Conservation (phyloP, 805 yeast species). For the Yarrowia sp. region DNA sequence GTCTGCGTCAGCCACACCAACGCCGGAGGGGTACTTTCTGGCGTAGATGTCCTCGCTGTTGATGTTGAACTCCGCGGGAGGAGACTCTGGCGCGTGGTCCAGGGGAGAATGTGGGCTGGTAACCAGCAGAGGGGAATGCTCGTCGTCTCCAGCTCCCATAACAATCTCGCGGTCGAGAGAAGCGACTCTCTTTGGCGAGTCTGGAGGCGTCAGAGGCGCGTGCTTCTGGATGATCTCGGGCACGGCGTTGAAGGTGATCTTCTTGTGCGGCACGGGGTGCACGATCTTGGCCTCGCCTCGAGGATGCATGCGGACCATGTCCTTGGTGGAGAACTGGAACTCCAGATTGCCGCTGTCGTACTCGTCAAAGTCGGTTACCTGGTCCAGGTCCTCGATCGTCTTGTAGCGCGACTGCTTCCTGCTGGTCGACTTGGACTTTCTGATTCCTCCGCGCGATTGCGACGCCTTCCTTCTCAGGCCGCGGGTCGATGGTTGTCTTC, state of each 20-base stretch:
- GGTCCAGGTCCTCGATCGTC: not conserved
- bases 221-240: not conserved
- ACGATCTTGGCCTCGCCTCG: not conserved
- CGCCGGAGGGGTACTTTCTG: slow-evolving; percentile 18
- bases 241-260: not conserved
- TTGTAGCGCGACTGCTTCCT: slow-evolving; percentile 12
- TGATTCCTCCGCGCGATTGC: not conserved
- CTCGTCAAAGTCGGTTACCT: slow-evolving; percentile 10
- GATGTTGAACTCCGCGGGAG: not conserved
- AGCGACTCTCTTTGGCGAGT: not conserved
- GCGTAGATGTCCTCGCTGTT: slow-evolving; percentile 13
- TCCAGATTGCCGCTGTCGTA: not conserved
- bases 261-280: not conserved
- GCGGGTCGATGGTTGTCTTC: slow-evolving; percentile 17
- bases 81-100: not conserved
- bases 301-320: slow-evolving; percentile 10
- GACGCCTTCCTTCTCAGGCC: not conserved
- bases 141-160: not conserved
- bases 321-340: not conserved
- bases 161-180: not conserved
- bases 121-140: not conserved
- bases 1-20: slow-evolving; percentile 12
- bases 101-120: not conserved
- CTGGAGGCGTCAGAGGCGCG: slow-evolving; percentile 1
- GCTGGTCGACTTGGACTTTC: slow-evolving; percentile 8